These are phyloP conservation scores for Colletotrichum plurivorum DNA, from an alignment of 2,329 filamentous ascomycete species.

Conservation along the genomic window DNA sequence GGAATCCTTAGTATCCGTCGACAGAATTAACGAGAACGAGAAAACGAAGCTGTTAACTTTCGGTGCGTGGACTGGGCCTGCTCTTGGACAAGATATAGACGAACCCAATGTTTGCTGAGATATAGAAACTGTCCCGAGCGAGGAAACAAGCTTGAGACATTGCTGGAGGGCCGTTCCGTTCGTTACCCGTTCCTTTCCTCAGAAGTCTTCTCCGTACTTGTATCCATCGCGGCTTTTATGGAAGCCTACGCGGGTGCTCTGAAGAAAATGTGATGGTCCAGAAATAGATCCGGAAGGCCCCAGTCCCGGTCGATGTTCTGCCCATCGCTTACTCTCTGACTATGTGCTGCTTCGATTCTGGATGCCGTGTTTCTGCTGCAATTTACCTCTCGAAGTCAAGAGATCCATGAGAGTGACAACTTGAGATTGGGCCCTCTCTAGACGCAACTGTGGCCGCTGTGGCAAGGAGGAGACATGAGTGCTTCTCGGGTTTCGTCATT, in stretches of 20 bases:
- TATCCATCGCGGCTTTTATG: background rate
- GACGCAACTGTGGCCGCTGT: no score
- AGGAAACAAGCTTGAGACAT: slow-evolving; percentile 6
- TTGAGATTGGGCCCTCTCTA: no score
- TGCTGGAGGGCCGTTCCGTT: background rate
- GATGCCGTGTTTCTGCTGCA: no score
- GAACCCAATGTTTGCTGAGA: slow-evolving; percentile 2
- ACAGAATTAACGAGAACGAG: slow-evolving; percentile 13
- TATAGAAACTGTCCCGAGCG: background rate
- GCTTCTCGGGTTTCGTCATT: background rate
- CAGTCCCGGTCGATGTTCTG: no score
- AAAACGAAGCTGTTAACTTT: background rate
- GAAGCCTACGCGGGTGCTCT: background rate
- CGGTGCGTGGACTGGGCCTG: background rate
- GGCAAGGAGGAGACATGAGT: no score
- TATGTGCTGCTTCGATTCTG: no score
- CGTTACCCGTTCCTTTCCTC: background rate
- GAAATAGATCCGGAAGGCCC: no score
- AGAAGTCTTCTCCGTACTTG: background rate
- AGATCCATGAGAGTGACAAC: no score
- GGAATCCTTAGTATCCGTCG: background rate
- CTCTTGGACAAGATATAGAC: slow-evolving; percentile 6
- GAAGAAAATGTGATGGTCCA: background rate
- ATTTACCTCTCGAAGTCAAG: no score
- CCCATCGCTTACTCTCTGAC: no score